These are phyloP conservation scores for Psilocybe cubensis DNA, from an alignment of 768 basidiomycete genomes.

Conservation along the genomic window DNA sequence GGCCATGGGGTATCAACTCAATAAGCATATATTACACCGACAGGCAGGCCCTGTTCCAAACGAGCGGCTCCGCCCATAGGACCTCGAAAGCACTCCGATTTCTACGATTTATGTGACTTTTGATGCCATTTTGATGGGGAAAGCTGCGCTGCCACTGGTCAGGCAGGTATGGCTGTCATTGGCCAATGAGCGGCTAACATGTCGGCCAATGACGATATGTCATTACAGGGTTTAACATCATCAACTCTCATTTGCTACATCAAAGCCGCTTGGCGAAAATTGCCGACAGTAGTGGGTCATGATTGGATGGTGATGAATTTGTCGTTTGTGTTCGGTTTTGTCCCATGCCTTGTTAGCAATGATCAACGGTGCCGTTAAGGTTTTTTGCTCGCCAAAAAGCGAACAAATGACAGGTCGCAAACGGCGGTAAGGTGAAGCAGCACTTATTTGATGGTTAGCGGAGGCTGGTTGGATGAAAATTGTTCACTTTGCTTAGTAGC, in stretches of 20 bases:
- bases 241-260: neutral
- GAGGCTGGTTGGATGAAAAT: neutral
- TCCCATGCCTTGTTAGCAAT: neutral
- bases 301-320: neutral
- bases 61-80: neutral
- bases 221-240: neutral
- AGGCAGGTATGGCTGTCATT: neutral
- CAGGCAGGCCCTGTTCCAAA: neutral
- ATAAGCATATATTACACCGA: neutral
- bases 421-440: neutral
- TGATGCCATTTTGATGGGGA: neutral
- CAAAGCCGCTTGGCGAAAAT: neutral
- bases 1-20: neutral
- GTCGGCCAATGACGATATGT: neutral
- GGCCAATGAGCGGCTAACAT: neutral
- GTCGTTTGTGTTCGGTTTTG: neutral
- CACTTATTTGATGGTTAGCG: neutral
- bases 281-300: neutral
- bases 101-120: neutral
- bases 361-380: neutral
- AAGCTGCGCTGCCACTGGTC: neutral
- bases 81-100: neutral
- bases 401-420: neutral
- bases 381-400: neutral
- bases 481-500: neutral